Percentiles rank a stretch among this genome's conserved stretches.
phyloP scores from a whole-genome alignment of 192 early-diverging fungal species.

The Podila clonocystis region DNA sequence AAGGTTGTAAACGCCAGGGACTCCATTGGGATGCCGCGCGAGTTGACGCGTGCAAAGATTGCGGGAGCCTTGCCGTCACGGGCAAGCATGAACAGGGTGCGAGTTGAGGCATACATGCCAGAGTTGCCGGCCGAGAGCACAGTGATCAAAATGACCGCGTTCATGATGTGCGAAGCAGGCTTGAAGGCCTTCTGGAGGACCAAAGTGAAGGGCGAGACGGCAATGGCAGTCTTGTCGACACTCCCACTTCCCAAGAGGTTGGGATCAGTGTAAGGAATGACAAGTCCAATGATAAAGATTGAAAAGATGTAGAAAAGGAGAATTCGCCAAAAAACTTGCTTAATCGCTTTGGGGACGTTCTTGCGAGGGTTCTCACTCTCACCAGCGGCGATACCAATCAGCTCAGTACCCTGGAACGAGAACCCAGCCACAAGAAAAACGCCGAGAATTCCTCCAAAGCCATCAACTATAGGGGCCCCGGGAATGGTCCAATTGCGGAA shows the following conservation, averaged over 20 bases:
- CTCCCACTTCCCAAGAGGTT: slow-evolving; percentile 50
- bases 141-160: slow-evolving; percentile 77
- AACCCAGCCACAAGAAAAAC: slow-evolving; percentile 85
- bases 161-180: slow-evolving; percentile 72
- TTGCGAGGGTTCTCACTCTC: slow-evolving; percentile 80
- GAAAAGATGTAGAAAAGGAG: slow-evolving; percentile 74
- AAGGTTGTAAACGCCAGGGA: slow-evolving; percentile 61
- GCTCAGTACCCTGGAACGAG: slow-evolving; percentile 90
- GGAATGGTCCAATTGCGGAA: slow-evolving; percentile 68
- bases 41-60: slow-evolving; percentile 57
- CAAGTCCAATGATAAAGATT: slow-evolving; percentile 75
- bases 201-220: slow-evolving; percentile 72
- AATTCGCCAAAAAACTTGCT: slow-evolving; percentile 80
- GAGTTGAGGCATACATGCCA: slow-evolving; percentile 73
- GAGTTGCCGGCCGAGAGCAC: slow-evolving; percentile 81
- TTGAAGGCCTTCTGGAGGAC: slow-evolving; percentile 67
- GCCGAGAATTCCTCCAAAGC: slow-evolving; percentile 70
- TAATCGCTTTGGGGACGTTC: slow-evolving; percentile 78
- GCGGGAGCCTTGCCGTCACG: slow-evolving; percentile 71
- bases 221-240: slow-evolving; percentile 51
- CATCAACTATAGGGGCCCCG: slow-evolving; percentile 68
- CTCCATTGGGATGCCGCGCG: slow-evolving; percentile 69
- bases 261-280: slow-evolving; percentile 71
- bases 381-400: slow-evolving; percentile 92
- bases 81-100: slow-evolving; percentile 71